phyloP scores from a whole-genome alignment of 1,284 basidiomycete species.

The Ustilago shanxiensis region DNA sequence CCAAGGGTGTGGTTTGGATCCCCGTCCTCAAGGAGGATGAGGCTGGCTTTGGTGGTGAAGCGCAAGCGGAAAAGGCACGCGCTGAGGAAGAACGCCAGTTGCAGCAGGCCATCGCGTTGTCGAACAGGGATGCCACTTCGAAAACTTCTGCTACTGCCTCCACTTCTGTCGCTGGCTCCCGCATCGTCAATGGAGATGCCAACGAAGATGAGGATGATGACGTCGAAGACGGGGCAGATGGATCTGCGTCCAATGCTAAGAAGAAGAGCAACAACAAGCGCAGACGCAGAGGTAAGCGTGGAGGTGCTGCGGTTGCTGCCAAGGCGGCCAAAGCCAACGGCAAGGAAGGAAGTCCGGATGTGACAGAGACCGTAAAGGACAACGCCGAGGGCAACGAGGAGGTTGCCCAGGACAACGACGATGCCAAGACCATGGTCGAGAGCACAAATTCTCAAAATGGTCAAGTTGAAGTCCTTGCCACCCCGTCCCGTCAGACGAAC shows the following conservation, averaged over 20 bases:
- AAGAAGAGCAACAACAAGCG: constrained; percentile 54
- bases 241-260: constrained; percentile 23
- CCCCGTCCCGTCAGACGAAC: constrained; percentile 18
- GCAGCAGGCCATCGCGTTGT: constrained; percentile 36
- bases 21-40: constrained; percentile 56
- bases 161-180: neutral
- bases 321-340: constrained; percentile 75
- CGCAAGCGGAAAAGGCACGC: constrained; percentile 27
- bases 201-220: constrained; percentile 41
- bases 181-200: neutral
- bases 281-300: constrained; percentile 66
- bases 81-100: constrained; percentile 40
- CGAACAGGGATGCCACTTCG: constrained; percentile 15
- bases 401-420: constrained; percentile 12
- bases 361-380: constrained; percentile 65
- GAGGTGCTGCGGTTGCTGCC: constrained; percentile 59
- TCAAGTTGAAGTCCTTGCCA: constrained; percentile 1
- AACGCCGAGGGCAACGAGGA: constrained; percentile 70
- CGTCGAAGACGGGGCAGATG: constrained; percentile 25
- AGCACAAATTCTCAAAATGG: neutral
- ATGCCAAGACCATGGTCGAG: constrained; percentile 1
- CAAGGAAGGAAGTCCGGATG: constrained; percentile 69
- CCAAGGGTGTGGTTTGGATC: constrained; percentile 59
- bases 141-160: neutral
- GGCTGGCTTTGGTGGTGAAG: constrained; percentile 37